A percentile compares a stretch with the other conserved stretches of the same genome.
Evolutionary conservation across 768 basidiomycete species (phyloP).

Genomic region (Kwoniella sp.): DNA sequence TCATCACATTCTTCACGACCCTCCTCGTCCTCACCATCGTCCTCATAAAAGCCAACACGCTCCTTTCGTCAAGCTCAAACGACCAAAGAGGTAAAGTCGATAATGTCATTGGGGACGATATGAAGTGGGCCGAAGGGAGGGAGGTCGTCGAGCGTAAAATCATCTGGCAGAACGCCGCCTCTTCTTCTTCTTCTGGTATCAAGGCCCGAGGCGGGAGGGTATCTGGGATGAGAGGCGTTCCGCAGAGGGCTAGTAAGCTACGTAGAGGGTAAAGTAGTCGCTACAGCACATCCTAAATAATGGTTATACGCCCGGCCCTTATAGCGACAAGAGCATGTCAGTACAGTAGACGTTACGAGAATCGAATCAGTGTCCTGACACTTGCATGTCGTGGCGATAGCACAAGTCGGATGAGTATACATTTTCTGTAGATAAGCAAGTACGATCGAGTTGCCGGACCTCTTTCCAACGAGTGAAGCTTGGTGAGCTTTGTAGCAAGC

Average conservation of each 20-base stretch:
- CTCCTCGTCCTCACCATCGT: slow-evolving; percentile 24
- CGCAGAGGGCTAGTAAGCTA: not conserved
- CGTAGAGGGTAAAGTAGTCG: not conserved
- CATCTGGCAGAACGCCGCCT: slow-evolving; percentile 4
- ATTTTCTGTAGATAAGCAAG: too few relatives aligned
- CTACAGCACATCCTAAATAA: too few relatives aligned
- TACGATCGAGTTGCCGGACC: too few relatives aligned
- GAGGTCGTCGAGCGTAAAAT: slow-evolving; percentile 31
- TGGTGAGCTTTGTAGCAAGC: too few relatives aligned
- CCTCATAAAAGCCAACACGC: slow-evolving; percentile 21
- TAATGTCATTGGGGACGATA: slow-evolving; percentile 39
- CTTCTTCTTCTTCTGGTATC: too few relatives aligned
- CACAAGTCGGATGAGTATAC: too few relatives aligned
- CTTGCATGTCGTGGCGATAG: too few relatives aligned
- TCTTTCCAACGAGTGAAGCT: too few relatives aligned
- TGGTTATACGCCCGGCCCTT: too few relatives aligned
- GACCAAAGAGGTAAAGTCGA: slow-evolving; percentile 22
- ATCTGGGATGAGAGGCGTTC: not conserved
- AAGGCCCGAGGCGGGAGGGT: not conserved
- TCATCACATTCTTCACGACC: slow-evolving; percentile 26
- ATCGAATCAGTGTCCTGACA: too few relatives aligned
- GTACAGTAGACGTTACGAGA: too few relatives aligned
- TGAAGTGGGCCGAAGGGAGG: slow-evolving; percentile 42
- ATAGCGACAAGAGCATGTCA: too few relatives aligned
- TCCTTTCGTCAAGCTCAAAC: slow-evolving; percentile 4